phyloP scores from a whole-genome alignment of 2,329 filamentous ascomycete species.

The Calycina herbarum region DNA sequence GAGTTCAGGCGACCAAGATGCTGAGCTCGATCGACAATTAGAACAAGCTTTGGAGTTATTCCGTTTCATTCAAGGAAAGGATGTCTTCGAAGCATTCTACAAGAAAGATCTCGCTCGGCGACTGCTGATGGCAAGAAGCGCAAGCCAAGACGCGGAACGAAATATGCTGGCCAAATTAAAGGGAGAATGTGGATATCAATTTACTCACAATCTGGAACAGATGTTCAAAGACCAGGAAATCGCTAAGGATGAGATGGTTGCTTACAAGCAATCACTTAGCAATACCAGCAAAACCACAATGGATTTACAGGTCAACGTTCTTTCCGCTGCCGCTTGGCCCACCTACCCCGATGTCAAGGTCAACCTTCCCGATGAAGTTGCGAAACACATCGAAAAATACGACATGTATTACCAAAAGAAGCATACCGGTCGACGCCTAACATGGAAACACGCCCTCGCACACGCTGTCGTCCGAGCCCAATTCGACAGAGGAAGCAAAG shows the following conservation, averaged over 20 bases:
- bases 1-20: constrained; percentile 80
- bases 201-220: constrained; percentile 95
- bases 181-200: constrained; percentile 87
- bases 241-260: constrained; percentile 87
- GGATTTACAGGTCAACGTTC: constrained; percentile 81
- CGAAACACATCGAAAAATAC: constrained; percentile 76
- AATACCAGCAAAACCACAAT: constrained; percentile 56
- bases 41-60: constrained; percentile 94
- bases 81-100: constrained; percentile 98
- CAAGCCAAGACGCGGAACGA: constrained; percentile 90
- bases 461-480: constrained; percentile 82
- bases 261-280: constrained; percentile 68
- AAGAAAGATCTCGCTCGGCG: constrained; percentile 93
- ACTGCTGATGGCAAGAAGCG: constrained; percentile 86
- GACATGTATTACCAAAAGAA: constrained; percentile 85
- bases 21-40: constrained; percentile 86
- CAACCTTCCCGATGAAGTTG: constrained; percentile 73
- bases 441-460: constrained; percentile 91
- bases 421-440: constrained; percentile 81
- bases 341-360: constrained; percentile 76
- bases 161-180: constrained; percentile 93
- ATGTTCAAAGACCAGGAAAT: constrained; percentile 99
- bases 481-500: constrained; percentile 80
- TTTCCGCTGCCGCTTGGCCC: constrained; percentile 93
- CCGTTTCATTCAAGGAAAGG: constrained; percentile 95